Evolutionary conservation across 1,139 yeast genomes (phyloP).

Genomic region (Saccharomyces hybrid): DNA sequence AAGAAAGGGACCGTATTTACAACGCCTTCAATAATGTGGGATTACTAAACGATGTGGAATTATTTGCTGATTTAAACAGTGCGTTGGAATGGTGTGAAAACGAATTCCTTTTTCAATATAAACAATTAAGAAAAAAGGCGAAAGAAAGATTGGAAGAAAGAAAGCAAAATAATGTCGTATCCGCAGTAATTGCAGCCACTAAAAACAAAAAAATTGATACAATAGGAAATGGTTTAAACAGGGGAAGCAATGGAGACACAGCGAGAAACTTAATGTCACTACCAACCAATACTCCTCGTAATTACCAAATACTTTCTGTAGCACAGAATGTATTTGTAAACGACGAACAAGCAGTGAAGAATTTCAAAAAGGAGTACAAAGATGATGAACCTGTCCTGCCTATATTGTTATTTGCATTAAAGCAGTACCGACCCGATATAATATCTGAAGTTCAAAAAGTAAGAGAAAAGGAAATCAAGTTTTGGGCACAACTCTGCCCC

Average conservation of each 20-base stretch:
- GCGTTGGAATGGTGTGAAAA: slow-evolving; percentile 98
- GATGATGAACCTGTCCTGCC: slow-evolving; percentile 20
- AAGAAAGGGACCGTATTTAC: slow-evolving; percentile 53
- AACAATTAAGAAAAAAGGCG: slow-evolving; percentile 30
- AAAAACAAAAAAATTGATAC: not conserved
- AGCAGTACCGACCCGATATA: slow-evolving; percentile 34
- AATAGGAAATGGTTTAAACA: not conserved
- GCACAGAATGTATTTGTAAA: slow-evolving; percentile 31
- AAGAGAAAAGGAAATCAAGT: slow-evolving; percentile 21
- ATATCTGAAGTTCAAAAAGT: slow-evolving; percentile 17
- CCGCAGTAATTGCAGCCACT: slow-evolving; percentile 1
- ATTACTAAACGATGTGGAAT: slow-evolving; percentile 45
- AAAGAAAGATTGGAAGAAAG: slow-evolving; percentile 14
- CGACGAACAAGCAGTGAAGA: slow-evolving; percentile 29
- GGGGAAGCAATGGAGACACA: not conserved
- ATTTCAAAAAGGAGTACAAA: slow-evolving; percentile 37
- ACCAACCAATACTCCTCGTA: slow-evolving; percentile 37
- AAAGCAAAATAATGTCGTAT: slow-evolving; percentile 2
- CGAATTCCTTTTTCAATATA: slow-evolving; percentile 68
- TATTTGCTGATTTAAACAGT: slow-evolving; percentile 57
- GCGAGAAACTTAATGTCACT: slow-evolving; percentile 14
- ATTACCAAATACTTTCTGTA: slow-evolving; percentile 34
- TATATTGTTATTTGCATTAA: slow-evolving; percentile 25
- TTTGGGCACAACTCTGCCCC: slow-evolving; percentile 27
- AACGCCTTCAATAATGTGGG: slow-evolving; percentile 67